Evolutionary conservation across 768 basidiomycete genomes (phyloP).

Genomic region (Botryobasidium botryosum): DNA sequence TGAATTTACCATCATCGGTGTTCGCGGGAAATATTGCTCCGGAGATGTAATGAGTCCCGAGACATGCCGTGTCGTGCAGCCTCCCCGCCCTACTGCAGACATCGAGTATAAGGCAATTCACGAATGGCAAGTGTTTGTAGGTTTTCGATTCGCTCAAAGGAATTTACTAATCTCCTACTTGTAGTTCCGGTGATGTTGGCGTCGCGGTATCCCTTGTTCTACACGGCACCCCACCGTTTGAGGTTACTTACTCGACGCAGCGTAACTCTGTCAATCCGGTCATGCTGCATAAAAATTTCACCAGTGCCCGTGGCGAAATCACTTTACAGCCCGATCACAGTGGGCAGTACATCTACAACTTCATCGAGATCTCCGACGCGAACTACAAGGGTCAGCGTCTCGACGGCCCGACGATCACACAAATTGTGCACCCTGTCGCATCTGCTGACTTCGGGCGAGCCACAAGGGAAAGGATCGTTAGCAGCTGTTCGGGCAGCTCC

Average conservation of each 20-base stretch:
- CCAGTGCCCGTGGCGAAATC: slow-evolving; percentile 41
- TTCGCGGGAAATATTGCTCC: slow-evolving; percentile 61
- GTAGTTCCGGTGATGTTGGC: slow-evolving; percentile 78
- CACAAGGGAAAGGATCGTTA: slow-evolving; percentile 19
- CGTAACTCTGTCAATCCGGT: slow-evolving; percentile 33
- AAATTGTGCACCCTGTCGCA: slow-evolving; percentile 80
- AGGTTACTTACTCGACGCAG: slow-evolving; percentile 57
- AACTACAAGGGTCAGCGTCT: slow-evolving; percentile 68
- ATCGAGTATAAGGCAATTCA: slow-evolving; percentile 81
- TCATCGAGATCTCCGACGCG: slow-evolving; percentile 61
- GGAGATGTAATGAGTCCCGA: slow-evolving; percentile 78
- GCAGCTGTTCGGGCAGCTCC: slow-evolving; percentile 57
- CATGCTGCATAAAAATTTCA: neutral
- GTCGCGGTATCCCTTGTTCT: slow-evolving; percentile 75
- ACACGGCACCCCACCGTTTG: slow-evolving; percentile 80
- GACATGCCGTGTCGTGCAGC: slow-evolving; percentile 55
- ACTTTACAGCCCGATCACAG: slow-evolving; percentile 75
- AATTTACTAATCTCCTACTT: slow-evolving; percentile 3
- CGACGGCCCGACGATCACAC: slow-evolving; percentile 61
- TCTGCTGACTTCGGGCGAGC: slow-evolving; percentile 50
- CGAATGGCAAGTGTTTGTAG: slow-evolving; percentile 57
- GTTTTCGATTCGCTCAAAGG: neutral
- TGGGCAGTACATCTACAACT: slow-evolving; percentile 76
- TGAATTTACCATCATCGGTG: slow-evolving; percentile 51
- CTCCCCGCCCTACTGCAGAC: slow-evolving; percentile 62